Conservation (phyloP, 441 rosid genomes). For the Populus trichocarpa region DNA sequence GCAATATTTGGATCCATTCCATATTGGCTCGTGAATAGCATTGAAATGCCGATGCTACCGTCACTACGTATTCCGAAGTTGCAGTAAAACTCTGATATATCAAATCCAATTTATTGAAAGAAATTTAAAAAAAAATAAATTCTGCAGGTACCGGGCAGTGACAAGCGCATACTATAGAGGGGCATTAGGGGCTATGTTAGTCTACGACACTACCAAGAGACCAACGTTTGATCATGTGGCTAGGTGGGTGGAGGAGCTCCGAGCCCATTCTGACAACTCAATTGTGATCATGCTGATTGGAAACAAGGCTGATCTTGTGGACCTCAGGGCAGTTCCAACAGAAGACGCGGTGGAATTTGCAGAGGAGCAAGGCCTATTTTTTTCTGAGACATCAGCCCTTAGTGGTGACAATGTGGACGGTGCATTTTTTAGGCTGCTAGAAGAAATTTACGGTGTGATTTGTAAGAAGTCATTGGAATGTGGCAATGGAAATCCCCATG, state of each 20-base stretch:
- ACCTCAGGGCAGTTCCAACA: constrained; percentile 62
- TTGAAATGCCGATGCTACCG: not conserved
- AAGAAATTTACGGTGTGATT: constrained; percentile 56
- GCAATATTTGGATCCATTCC: not conserved
- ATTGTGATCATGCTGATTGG: constrained; percentile 82
- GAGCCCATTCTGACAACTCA: constrained; percentile 73
- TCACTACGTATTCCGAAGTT: not conserved
- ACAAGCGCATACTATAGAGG: constrained; percentile 87
- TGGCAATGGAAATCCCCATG: constrained; percentile 21
- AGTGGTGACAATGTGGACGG: constrained; percentile 69
- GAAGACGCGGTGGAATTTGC: constrained; percentile 91
- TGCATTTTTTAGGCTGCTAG: constrained; percentile 74
- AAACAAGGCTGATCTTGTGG: constrained; percentile 81
- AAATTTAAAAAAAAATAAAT: not conserved
- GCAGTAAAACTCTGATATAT: not conserved
- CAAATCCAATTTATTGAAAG: not conserved
- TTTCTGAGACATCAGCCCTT: constrained; percentile 90
- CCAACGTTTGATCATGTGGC: constrained; percentile 51
- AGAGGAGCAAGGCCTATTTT: constrained; percentile 75
- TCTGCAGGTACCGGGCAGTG: constrained; percentile 66
- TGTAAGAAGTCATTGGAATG: constrained; percentile 46
- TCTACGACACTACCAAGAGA: constrained; percentile 51
- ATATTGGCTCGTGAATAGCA: not conserved
- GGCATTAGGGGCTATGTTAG: constrained; percentile 67
- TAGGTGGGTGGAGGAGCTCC: constrained; percentile 64